phyloP scores from a whole-genome alignment of 1,284 basidiomycete genomes.

The Xerocomus nothofagi region DNA sequence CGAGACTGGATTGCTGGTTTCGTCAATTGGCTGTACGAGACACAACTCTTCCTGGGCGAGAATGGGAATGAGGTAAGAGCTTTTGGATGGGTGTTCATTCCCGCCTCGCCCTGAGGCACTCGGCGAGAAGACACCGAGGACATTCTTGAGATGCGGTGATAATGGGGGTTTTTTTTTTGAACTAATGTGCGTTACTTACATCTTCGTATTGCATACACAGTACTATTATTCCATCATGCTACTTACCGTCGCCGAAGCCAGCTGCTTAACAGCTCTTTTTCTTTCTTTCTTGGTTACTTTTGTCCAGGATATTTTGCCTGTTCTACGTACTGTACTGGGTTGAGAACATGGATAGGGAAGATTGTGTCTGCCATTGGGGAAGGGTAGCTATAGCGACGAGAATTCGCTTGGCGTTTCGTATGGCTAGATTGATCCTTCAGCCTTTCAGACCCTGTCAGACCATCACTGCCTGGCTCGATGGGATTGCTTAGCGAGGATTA shows the following conservation, averaged over 20 bases:
- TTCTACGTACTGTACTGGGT: not conserved
- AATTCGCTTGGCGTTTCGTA: not conserved
- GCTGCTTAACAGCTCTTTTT: not conserved
- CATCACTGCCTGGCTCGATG: too few species aligned
- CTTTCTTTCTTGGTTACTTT: not conserved
- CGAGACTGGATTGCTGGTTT: constrained; percentile 53
- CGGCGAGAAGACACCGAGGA: not conserved
- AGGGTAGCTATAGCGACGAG: too few species aligned
- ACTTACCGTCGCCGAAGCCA: not conserved
- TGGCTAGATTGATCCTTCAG: not conserved
- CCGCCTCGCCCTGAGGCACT: constrained; percentile 13
- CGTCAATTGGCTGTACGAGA: constrained; percentile 62
- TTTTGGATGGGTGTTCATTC: constrained; percentile 62
- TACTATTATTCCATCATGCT: not conserved
- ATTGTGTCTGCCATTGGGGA: too few species aligned
- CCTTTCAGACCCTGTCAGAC: not conserved
- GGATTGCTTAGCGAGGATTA: not conserved
- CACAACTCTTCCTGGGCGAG: constrained; percentile 54
- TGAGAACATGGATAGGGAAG: not conserved
- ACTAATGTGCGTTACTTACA: not conserved
- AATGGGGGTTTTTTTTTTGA: constrained; percentile 18
- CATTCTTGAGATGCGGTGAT: not conserved
- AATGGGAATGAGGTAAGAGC: constrained; percentile 56
- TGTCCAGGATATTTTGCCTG: not conserved
- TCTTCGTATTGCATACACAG: not conserved